phyloP scores from a whole-genome alignment of 176 grass and related monocot species.

The Ensete glaucum region DNA sequence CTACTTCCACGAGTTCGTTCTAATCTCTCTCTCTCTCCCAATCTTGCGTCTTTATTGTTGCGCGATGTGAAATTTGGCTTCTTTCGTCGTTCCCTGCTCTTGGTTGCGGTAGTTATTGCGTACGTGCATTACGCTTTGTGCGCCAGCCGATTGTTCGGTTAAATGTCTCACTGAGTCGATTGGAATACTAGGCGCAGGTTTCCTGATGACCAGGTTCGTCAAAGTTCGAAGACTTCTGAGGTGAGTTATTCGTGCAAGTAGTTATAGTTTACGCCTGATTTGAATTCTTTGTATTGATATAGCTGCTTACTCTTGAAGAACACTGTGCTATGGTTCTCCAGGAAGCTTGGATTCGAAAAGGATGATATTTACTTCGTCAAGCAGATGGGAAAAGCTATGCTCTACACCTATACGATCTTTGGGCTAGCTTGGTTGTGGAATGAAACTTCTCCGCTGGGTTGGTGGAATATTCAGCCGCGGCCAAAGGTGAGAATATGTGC shows the following conservation, averaged over 20 bases:
- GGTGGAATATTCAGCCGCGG: background rate
- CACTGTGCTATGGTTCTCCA: background rate
- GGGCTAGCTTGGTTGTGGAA: constrained; percentile 9
- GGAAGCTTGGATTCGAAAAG: constrained; percentile 7
- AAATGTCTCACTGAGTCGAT: background rate
- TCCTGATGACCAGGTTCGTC: background rate
- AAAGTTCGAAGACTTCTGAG: background rate
- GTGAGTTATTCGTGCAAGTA: background rate
- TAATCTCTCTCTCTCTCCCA: too few relatives aligned
- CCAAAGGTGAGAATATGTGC: background rate
- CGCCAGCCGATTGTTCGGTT: background rate
- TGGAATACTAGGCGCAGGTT: background rate
- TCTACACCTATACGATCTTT: constrained; percentile 10
- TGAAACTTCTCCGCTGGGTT: constrained; percentile 1
- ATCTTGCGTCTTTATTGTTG: too few relatives aligned
- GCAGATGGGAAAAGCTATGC: constrained; percentile 12
- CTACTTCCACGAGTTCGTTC: too few relatives aligned
- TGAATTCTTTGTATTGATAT: background rate
- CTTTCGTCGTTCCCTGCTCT: too few relatives aligned
- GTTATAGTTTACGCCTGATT: background rate
- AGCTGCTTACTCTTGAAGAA: background rate
- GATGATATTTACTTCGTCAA: constrained; percentile 6
- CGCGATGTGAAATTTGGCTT: too few relatives aligned
- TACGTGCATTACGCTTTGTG: too few relatives aligned
- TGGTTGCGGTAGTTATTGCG: too few relatives aligned